Evolutionary conservation across 1,139 yeast species (phyloP), one percentile per base, ranked within the genome.

Genomic region (Blastobotrys serpentis): DNA sequence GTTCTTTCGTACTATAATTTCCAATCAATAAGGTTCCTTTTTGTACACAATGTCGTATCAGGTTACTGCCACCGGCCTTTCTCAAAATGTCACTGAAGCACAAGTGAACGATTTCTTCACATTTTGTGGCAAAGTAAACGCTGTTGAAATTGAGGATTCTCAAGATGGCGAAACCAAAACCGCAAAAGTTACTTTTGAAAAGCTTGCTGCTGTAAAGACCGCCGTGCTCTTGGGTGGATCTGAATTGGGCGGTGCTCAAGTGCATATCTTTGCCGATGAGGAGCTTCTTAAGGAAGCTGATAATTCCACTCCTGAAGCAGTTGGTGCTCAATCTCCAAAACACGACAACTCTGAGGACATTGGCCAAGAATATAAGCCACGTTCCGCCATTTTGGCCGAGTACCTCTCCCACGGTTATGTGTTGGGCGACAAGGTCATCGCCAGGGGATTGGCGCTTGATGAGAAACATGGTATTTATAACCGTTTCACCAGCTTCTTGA

Each of bases 351-450:
- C 54, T 14, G 62, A 55, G 13, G 89, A 84, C 58, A 77, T 84
- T 50, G 70, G 74, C 2, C 95, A 86, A 66, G 95, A 86, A 61
- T 81, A 79, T 56, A 86, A 86, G 69, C 95, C 95, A 49, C 84
- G 84, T 62, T 70, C 82, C 52, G 81, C 88, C 21, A 81, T 86
- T 51, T 72, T 84, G 70, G 92, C 94, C 1, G 92, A 86, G 66
- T 77, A 84, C 58, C 73, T 86, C 55, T 76, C 89, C 26, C 78
- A 79, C 23, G 95, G 95, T 3, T 86, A 85, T 64, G 76, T 74
- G 21, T 65, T 86, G 38, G 76, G 84, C 44, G 94, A 86, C 64
- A 70, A 75, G 51, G 72, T 84, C 42, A 72, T 85, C 47, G 75
- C 78, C 49, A 76, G 76, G 61, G 66, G 67, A 19, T 71, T 83